These are phyloP conservation scores for Ascochyta clinopodiicola DNA, from an alignment of 2,329 filamentous ascomycete genomes.

Conservation along the genomic window DNA sequence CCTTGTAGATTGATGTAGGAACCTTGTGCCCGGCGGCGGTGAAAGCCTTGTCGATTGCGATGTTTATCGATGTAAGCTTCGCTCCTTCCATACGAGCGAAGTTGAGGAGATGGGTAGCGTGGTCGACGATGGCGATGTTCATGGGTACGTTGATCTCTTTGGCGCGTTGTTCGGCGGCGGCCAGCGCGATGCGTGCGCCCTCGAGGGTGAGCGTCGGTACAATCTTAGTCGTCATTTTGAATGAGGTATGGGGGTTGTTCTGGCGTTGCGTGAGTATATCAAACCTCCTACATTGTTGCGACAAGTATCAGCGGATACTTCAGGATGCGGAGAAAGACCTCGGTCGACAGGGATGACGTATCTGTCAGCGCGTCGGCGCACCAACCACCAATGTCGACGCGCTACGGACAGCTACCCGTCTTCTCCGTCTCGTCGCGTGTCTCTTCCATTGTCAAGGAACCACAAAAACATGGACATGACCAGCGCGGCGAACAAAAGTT, in stretches of 20 bases:
- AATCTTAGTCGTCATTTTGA: slow-evolving; percentile 41
- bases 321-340: slow-evolving; percentile 17
- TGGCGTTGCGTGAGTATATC: not conserved
- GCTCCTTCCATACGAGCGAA: slow-evolving; percentile 57
- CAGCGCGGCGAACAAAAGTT: too few relatives aligned
- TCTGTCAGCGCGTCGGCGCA: not conserved
- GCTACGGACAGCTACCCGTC: slow-evolving; percentile 26
- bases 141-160: slow-evolving; percentile 49
- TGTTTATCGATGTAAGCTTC: slow-evolving; percentile 61
- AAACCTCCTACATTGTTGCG: not conserved
- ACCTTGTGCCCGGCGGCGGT: slow-evolving; percentile 62
- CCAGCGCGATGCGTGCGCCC: slow-evolving; percentile 45
- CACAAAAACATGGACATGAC: too few relatives aligned
- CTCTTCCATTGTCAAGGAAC: too few relatives aligned
- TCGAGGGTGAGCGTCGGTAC: slow-evolving; percentile 44
- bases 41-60: slow-evolving; percentile 69
- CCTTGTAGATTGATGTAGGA: slow-evolving; percentile 61
- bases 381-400: not conserved
- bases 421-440: not conserved
- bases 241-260: not conserved
- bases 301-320: slow-evolving; percentile 8
- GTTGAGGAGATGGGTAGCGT: slow-evolving; percentile 54
- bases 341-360: slow-evolving; percentile 11
- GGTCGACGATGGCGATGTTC: slow-evolving; percentile 60
- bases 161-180: slow-evolving; percentile 47